Evolutionary conservation across 768 basidiomycete genomes (phyloP), one percentile per base, ranked within the genome.

Genomic region (Lactarius akahatsu): DNA sequence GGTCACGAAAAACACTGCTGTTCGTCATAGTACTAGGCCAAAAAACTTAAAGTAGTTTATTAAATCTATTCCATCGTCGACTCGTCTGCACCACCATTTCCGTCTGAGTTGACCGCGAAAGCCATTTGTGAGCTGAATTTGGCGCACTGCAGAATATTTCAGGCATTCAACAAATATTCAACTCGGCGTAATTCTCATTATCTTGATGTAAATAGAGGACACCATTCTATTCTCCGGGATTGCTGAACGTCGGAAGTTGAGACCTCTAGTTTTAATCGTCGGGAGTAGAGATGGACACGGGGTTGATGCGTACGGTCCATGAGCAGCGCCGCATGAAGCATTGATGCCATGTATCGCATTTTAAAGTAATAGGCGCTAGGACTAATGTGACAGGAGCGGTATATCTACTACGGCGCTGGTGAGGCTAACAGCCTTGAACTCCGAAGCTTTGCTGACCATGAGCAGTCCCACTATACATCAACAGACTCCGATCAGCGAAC

Each of bases 231-330:
- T 50, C 23, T 23, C 23, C 4, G 13, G 2, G 11, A 2, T 23
- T 50, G 23, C 47, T n/a, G 9, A 11, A 3, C 20, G 4, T 8
- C 34, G 34, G 34, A 9, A 50, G 20, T 73, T 98, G 96, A 73
- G 98, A 95, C 0, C 96, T 93, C 96, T 10, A 98, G 79, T 73
- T 92, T 92, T 96, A 95, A 98, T 98, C 97, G 8, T 96, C 92
- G 0, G 94, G 92, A 0, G 90, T 89, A 0, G 96, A 93, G 60
- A 97, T 85, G 74, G 96, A 98, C 64, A 98, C 85, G 1, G 92
- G 86, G 64, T 84, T 82, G n/a, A 83, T 75, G 65, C 85, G 80
- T 63, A 96, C 73, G 70, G 88, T 90, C 93, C 95, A 71, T 96
- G 94, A 0, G 91, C 13, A 52, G 26, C 50, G 5, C 23, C 26